Base-by-base conservation (phyloP, 2,329 filamentous ascomycete genomes). In the Cladosporium sp. region DNA sequence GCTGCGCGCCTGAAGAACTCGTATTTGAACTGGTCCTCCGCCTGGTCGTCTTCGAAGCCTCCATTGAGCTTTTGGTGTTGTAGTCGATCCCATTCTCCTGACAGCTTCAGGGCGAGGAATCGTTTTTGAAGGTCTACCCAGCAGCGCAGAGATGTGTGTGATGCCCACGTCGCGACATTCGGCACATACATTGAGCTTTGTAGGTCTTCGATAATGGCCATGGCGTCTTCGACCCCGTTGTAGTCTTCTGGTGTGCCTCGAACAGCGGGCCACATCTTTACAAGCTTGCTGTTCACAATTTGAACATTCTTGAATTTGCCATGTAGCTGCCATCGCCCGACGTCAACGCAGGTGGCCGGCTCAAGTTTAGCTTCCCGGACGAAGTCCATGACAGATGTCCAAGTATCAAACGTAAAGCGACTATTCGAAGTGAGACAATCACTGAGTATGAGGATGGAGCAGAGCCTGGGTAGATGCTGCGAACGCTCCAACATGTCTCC, bases 101-200 rank as follows among this genome's bases (percentile, higher is more conserved):
- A 41, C 1, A 28, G 14, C 0, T 41, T 24, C 57, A 59, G 8
- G 1, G 12, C 36, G 14, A 59, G 57, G 3, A 30, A 36, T 11
- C n/a, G 57, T 14, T 59, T 36, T 12, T 59, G 57, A 10, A 59
- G 10, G 24, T 59, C 34, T 24, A 59, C 57, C 57, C 57, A 59
- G 21, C 57, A 59, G 21, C 57, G 57, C 24, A 59, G 14, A 44
- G 36, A 59, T 3, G 36, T 59, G 12, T 59, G 57, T 28, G 57
- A 44, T 28, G 57, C 57, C 57, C 57, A 59, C 4, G 24, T 6
- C 4, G 5, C 6, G 1, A 44, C 24, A 10, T 59, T 59, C 3
- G 32, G 1, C 3, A 18, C 21, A 5, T 24, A 8, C 21, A 14
- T 10, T 5, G 24, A 28, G 57, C 14, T 24, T n/a, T 11, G 12